These are phyloP conservation scores for Trifolium dubium DNA, from an alignment of 306 rosid genomes.

Conservation along the genomic window DNA sequence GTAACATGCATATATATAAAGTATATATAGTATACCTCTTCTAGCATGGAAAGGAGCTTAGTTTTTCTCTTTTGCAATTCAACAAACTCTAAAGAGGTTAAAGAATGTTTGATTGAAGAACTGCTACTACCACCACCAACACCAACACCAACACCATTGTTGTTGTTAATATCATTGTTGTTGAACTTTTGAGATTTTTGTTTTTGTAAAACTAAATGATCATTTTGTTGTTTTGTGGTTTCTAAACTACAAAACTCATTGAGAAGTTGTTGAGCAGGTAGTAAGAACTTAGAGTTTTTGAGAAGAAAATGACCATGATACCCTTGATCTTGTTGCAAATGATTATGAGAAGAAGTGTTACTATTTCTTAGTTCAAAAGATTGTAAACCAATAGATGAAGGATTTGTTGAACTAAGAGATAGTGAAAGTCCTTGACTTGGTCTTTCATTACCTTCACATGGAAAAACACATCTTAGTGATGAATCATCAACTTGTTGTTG, in stretches of 20 bases:
- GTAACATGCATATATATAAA: not conserved
- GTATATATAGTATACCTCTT: slow-evolving; percentile 65
- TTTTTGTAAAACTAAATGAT: slow-evolving; percentile 36
- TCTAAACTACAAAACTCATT: slow-evolving; percentile 88
- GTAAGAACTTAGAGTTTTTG: slow-evolving; percentile 67
- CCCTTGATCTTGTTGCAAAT: not conserved
- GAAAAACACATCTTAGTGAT: slow-evolving; percentile 77
- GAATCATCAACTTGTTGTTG: slow-evolving; percentile 63
- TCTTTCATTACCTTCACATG: slow-evolving; percentile 83
- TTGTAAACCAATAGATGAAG: slow-evolving; percentile 69
- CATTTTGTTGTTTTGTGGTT: slow-evolving; percentile 53
- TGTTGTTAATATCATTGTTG: slow-evolving; percentile 41
- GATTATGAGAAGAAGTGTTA: slow-evolving; percentile 9
- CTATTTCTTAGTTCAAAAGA: slow-evolving; percentile 69
- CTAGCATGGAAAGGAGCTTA: slow-evolving; percentile 86
- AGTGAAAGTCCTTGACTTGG: slow-evolving; percentile 97
- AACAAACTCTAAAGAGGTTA: slow-evolving; percentile 73
- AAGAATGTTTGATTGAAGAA: slow-evolving; percentile 60
- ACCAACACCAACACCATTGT: too few species aligned
- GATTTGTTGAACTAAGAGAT: slow-evolving; percentile 73
- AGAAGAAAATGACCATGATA: slow-evolving; percentile 52
- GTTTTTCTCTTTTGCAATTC: slow-evolving; percentile 90
- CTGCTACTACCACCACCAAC: slow-evolving; percentile 18
- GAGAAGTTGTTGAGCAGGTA: slow-evolving; percentile 75
- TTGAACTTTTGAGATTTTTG: slow-evolving; percentile 52